Conservation (phyloP, 495 filamentous ascomycete species). For the Xylaria grammica region DNA sequence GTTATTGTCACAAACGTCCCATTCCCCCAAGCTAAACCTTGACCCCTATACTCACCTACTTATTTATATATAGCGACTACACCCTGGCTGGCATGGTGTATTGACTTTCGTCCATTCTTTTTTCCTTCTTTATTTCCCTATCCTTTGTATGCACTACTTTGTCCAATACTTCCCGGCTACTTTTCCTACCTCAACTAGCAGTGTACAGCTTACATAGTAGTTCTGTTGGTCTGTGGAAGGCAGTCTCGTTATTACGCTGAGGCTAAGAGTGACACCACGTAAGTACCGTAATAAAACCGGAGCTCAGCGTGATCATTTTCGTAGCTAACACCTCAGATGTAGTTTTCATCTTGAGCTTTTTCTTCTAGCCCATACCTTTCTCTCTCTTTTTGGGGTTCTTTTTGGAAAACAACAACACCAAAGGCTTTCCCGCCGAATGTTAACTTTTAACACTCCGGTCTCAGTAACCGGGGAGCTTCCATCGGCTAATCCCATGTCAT, state of each 20-base stretch:
- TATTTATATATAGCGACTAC: conserved; percentile 12
- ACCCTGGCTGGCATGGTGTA: not conserved
- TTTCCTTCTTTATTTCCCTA: not conserved
- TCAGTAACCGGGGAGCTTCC: conserved; percentile 44
- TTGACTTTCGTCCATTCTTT: not conserved
- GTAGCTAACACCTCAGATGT: not conserved
- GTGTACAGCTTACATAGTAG: no score
- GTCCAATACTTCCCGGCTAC: not conserved
- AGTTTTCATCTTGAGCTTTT: conserved; percentile 5
- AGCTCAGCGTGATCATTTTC: not conserved
- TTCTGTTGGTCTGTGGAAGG: no score
- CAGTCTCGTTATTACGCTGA: not conserved
- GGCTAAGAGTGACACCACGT: not conserved
- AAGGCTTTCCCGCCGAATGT: conserved; percentile 36
- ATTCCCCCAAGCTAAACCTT: conserved; percentile 13
- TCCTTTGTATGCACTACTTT: not conserved
- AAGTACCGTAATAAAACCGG: conserved; percentile 4
- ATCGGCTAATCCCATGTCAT: conserved; percentile 38
- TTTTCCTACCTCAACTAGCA: not conserved
- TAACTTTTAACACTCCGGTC: conserved; percentile 48
- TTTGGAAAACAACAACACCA: conserved; percentile 2
- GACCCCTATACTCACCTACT: conserved; percentile 9
- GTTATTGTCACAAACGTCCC: not conserved
- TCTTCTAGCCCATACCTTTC: not conserved
- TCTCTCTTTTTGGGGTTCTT: no score